Conservation (phyloP, 1,139 yeast species). For the Blastobotrys buckinghamii region DNA sequence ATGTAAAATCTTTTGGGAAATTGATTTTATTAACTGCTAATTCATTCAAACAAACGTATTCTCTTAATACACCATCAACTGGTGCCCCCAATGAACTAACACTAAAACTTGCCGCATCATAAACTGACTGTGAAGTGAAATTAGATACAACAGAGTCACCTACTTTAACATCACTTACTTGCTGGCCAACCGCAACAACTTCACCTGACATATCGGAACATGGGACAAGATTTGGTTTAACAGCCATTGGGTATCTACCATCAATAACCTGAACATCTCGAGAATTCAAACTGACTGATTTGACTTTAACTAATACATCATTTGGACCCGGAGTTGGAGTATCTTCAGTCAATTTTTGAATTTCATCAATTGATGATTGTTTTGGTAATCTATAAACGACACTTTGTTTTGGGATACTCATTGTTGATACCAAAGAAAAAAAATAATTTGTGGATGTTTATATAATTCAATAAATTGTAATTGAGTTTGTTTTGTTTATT, state of each 20-base stretch:
- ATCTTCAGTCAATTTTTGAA: constrained; percentile 9
- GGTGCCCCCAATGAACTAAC: constrained; percentile 14
- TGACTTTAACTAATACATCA: constrained; percentile 18
- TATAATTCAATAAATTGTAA: background rate
- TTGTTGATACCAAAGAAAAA: background rate
- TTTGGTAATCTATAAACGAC: constrained; percentile 12
- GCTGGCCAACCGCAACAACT: constrained; percentile 17
- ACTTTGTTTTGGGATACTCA: constrained; percentile 11
- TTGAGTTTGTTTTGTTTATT: background rate
- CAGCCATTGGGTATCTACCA: constrained; percentile 11
- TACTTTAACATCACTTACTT: constrained; percentile 8
- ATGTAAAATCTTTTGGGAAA: constrained; percentile 6
- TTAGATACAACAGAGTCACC: constrained; percentile 18
- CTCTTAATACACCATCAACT: constrained; percentile 17
- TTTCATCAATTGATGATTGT: constrained; percentile 7
- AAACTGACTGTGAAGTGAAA: constrained; percentile 9
- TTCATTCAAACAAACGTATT: constrained; percentile 14
- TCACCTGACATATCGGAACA: constrained; percentile 19
- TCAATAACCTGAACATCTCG: constrained; percentile 19
- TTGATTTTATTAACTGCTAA: constrained; percentile 13
- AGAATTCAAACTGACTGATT: constrained; percentile 20
- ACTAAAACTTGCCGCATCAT: background rate
- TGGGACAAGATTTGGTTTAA: constrained; percentile 15
- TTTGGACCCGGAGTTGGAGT: constrained; percentile 14
- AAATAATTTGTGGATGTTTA: background rate